phyloP scores from a whole-genome alignment of 495 filamentous ascomycete species.

The Filosporella fistucella region DNA sequence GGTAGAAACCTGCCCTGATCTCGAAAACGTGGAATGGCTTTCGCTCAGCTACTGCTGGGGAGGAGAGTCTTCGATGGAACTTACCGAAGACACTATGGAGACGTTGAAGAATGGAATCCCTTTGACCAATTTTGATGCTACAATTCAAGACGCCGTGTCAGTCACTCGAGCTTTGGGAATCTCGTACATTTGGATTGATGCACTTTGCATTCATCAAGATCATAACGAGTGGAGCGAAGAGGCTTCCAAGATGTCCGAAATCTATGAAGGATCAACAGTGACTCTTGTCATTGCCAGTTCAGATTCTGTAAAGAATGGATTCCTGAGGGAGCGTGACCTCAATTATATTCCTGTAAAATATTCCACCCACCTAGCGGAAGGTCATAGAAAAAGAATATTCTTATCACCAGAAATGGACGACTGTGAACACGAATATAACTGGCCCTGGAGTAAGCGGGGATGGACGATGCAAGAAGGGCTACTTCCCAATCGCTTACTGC shows the following conservation, averaged over 20 bases:
- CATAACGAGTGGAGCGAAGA: conserved; percentile 22
- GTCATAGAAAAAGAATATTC: conserved; percentile 13
- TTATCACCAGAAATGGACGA: conserved; percentile 18
- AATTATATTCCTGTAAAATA: conserved; percentile 13
- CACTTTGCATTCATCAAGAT: conserved; percentile 31
- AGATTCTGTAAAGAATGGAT: conserved; percentile 15
- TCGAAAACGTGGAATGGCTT: conserved; percentile 16
- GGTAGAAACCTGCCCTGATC: conserved; percentile 17
- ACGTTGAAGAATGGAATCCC: conserved; percentile 13
- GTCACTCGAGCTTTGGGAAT: conserved; percentile 25
- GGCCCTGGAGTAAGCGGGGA: conserved; percentile 19
- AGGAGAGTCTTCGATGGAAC: conserved; percentile 8
- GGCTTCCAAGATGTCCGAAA: conserved; percentile 27
- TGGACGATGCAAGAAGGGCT: conserved; percentile 26
- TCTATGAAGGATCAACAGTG: conserved; percentile 25
- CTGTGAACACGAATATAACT: conserved; percentile 11
- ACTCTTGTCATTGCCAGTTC: conserved; percentile 23
- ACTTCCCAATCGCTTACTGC: conserved; percentile 22
- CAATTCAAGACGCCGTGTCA: conserved; percentile 30
- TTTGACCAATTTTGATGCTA: conserved; percentile 15
- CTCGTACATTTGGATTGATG: conserved; percentile 32
- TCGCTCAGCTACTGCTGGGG: conserved; percentile 29
- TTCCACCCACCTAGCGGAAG: conserved; percentile 9
- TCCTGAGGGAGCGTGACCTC: conserved; percentile 12
- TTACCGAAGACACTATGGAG: conserved; percentile 14